Base-by-base conservation (phyloP, 1,284 basidiomycete species). In the Pterulicium gracile region DNA sequence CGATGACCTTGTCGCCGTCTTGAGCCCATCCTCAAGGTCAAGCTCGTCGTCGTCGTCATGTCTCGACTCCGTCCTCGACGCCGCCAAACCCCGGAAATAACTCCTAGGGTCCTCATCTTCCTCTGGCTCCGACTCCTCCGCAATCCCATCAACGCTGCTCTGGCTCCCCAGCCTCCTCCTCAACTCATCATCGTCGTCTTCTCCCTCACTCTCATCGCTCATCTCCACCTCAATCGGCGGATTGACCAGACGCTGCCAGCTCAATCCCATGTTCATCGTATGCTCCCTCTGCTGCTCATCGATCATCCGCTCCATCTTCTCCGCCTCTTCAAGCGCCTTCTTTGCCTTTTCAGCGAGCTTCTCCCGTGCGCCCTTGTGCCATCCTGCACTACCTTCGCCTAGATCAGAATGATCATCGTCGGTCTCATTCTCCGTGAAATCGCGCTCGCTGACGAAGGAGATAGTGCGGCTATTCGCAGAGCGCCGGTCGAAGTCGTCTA, bases 141-240 rank as follows among this genome's bases (percentile, higher is more conserved):
- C 10, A n/a, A 32, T 32, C 7, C n/a, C 27, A 32, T 32, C 27
- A n/a, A 10, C 7, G n/a, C 27, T 32, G 27, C 27, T n/a, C n/a
- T 32, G 10, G n/a, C 27, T 32, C 59, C 64, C 52, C 60, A 69
- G 40, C 68, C 69, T 10, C 62, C 60, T 27, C 62, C 56, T 41
- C 10, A 41, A 19, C 5, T 68, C 67, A 2, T 73, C 66, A 43
- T 78, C 76, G 1, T 73, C 75, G 24, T 70, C 78, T 22, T 77
- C 76, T 40, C 52, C 69, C 19, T 86, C 85, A 55, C 88, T 89
- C 61, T 89, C 86, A 57, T 89, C 87, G 55, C 84, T 87, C 54
- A 88, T 52, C 57, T 88, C 84, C 12, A 86, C 75, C 39, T 78
- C 73, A 45, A 85, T 84, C 3, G 83, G 83, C 2, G 82, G 82